These are phyloP conservation scores for Talaromyces verruculosus DNA, from an alignment of 2,329 filamentous ascomycete genomes.

Conservation along the genomic window DNA sequence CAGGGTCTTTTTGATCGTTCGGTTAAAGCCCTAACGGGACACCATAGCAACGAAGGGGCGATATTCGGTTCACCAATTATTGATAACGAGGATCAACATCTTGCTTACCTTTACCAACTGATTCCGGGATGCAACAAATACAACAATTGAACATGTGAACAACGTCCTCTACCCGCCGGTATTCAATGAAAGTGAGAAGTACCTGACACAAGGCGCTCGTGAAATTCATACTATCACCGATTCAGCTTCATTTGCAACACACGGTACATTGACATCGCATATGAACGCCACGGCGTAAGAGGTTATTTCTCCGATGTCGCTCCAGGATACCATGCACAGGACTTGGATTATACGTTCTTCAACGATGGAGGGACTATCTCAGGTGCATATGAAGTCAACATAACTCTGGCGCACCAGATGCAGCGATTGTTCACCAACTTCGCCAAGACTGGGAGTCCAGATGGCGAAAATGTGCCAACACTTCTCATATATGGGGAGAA, in stretches of 20 bases:
- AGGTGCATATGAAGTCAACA: not conserved
- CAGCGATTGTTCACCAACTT: conserved; percentile 6
- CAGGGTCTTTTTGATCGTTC: not conserved
- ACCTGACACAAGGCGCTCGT: not conserved
- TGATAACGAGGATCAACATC: not conserved
- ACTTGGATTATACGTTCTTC: not conserved
- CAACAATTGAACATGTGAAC: not conserved
- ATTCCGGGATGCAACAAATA: not conserved
- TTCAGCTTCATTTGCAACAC: conserved; percentile 1
- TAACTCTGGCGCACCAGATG: not conserved
- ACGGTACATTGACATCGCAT: not conserved
- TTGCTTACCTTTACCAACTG: not conserved
- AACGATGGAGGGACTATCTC: not conserved
- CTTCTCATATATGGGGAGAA: not conserved
- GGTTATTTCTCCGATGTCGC: not conserved
- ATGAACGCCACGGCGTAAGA: not conserved
- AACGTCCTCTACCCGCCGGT: not conserved
- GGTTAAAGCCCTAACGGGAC: not conserved
- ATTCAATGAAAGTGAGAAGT: not conserved
- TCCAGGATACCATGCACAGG: not conserved
- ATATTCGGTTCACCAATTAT: not conserved
- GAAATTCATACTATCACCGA: not conserved
- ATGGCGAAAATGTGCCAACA: not conserved
- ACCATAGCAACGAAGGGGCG: not conserved
- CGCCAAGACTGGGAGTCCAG: not conserved